Conservation (phyloP, 306 rosid species). For the Vigna mungo region DNA sequence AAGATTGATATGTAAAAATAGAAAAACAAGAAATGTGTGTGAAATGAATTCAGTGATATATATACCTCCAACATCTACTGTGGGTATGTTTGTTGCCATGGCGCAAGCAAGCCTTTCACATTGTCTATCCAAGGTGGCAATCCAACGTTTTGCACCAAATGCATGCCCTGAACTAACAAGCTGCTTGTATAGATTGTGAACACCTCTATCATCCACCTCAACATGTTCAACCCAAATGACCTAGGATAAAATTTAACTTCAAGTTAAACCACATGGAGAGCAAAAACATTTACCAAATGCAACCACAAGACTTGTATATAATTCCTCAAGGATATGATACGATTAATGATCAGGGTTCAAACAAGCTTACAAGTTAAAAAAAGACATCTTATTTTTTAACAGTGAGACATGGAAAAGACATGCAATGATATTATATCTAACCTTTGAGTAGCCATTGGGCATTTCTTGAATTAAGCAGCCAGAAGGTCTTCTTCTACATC, state of each 20-base stretch:
- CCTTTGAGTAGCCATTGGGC: conserved; percentile 99
- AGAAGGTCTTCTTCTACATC: conserved; percentile 88
- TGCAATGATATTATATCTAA: neutral
- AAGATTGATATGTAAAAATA: neutral
- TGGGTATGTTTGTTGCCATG: conserved; percentile 83
- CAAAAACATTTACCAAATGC: neutral
- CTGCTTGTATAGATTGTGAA: conserved; percentile 89
- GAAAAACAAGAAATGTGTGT: neutral
- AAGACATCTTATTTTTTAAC: neutral
- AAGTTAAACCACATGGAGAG: neutral
- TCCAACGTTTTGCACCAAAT: conserved; percentile 97
- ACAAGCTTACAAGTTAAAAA: neutral
- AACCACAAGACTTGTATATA: neutral
- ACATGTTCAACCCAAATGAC: conserved; percentile 96
- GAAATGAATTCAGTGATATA: neutral
- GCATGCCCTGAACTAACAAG: conserved; percentile 93
- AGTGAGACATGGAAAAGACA: too few species aligned
- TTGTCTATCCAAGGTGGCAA: conserved; percentile 87
- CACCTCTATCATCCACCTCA: conserved; percentile 94
- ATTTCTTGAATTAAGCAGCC: conserved; percentile 97
- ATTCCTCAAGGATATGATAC: conserved; percentile 4
- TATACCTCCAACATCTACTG: conserved; percentile 88
- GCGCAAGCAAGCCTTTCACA: conserved; percentile 96
- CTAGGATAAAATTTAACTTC: conserved; percentile 43
- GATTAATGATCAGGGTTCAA: neutral